phyloP scores from a whole-genome alignment of 2,329 filamentous ascomycete species.

The Sporothrix globosa region DNA sequence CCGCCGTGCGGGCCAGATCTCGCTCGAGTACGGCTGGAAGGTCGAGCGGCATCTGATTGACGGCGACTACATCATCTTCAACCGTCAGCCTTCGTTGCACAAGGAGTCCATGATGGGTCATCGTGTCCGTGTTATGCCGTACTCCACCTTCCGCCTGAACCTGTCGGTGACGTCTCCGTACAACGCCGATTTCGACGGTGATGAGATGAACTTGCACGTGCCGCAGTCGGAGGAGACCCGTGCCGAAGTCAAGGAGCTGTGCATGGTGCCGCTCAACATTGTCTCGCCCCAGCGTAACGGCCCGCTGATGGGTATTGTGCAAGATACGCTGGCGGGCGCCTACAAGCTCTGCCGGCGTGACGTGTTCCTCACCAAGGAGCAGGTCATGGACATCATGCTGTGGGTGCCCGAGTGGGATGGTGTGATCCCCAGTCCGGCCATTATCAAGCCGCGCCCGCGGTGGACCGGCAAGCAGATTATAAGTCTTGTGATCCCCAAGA shows the following conservation, averaged over 20 bases:
- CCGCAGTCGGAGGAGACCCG: slow-evolving; percentile 96
- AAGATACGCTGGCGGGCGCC: slow-evolving; percentile 92
- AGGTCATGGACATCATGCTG: slow-evolving; percentile 95
- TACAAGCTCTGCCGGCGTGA: slow-evolving; percentile 97
- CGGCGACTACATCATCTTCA: slow-evolving; percentile 98
- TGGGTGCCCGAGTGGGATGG: slow-evolving; percentile 99
- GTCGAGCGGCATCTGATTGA: slow-evolving; percentile 96
- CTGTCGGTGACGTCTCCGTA: slow-evolving; percentile 97
- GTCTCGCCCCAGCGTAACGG: slow-evolving; percentile 97
- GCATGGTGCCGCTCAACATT: slow-evolving; percentile 97
- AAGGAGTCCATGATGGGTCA: slow-evolving; percentile 99
- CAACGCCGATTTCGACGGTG: slow-evolving; percentile 99
- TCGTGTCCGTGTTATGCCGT: slow-evolving; percentile 95
- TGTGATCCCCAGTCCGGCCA: slow-evolving; percentile 88
- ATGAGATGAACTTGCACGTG: slow-evolving; percentile 99
- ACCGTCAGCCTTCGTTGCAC: slow-evolving; percentile 97
- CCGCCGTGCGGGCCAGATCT: slow-evolving; percentile 82
- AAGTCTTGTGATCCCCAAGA: slow-evolving; percentile 85
- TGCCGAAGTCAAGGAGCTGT: slow-evolving; percentile 90
- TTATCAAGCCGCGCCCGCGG: slow-evolving; percentile 84
- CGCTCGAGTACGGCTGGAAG: slow-evolving; percentile 95
- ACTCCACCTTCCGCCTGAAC: slow-evolving; percentile 97
- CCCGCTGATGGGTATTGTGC: slow-evolving; percentile 98
- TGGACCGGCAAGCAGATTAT: slow-evolving; percentile 99
- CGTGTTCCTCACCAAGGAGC: slow-evolving; percentile 83